Percentiles rank a stretch among this genome's conserved stretches.
Evolutionary conservation across 1,139 yeast species (phyloP).

Genomic region (Pichia sp.): DNA sequence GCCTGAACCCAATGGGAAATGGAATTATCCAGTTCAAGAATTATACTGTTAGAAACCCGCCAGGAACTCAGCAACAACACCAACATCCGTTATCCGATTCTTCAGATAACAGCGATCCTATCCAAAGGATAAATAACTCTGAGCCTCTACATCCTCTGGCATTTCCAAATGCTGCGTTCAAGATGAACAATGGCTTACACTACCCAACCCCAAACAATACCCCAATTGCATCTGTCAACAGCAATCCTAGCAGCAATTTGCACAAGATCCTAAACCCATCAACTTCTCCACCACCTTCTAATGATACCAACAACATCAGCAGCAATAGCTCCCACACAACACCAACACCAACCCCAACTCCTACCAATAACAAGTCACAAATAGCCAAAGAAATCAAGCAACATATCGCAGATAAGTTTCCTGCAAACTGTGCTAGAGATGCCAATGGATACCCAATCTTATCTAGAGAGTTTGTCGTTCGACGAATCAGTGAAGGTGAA

Average conservation of each 20-base stretch:
- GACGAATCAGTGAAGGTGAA: slow-evolving; percentile 84
- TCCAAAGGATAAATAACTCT: not conserved
- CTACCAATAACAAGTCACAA: no score
- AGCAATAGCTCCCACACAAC: no score
- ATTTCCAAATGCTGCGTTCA: not conserved
- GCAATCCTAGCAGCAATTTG: slow-evolving; percentile 14
- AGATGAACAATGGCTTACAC: slow-evolving; percentile 4
- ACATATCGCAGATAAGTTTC: slow-evolving; percentile 2
- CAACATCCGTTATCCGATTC: slow-evolving; percentile 1
- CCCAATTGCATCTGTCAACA: slow-evolving; percentile 22
- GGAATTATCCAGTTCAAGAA: slow-evolving; percentile 12
- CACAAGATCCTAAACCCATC: no score
- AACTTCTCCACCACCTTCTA: no score
- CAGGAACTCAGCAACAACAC: slow-evolving; percentile 6
- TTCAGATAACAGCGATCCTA: not conserved
- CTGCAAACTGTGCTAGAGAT: slow-evolving; percentile 13
- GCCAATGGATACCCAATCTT: slow-evolving; percentile 36
- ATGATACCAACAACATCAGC: not conserved
- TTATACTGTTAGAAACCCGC: slow-evolving; percentile 14
- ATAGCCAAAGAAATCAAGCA: not conserved
- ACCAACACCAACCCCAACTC: no score
- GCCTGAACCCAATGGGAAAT: not conserved
- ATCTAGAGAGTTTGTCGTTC: slow-evolving; percentile 72
- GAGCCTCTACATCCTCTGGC: not conserved
- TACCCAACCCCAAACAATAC: slow-evolving; percentile 33